A percentile compares a stretch with the other conserved stretches of the same genome.
Conservation (phyloP, 805 yeast species). For the Clavispora phyllophila region DNA sequence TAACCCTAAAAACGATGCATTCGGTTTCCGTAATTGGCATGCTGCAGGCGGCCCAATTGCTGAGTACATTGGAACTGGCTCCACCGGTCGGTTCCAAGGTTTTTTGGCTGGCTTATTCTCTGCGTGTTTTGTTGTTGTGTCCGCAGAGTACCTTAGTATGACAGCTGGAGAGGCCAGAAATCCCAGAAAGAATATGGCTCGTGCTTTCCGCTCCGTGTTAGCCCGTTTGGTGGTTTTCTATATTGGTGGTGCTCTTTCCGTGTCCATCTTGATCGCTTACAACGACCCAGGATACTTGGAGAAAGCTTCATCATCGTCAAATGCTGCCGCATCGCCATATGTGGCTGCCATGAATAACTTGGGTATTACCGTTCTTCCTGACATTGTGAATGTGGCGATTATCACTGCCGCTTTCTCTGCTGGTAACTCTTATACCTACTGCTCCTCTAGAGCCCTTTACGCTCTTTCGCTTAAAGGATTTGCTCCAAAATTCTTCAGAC, state of each 20-base stretch:
- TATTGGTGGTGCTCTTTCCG: conserved; percentile 40
- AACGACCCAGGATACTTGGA: conserved; percentile 15
- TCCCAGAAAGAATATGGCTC: conserved; percentile 37
- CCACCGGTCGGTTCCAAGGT: conserved; percentile 38
- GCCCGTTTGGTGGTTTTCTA: conserved; percentile 42
- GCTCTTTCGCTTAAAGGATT: conserved; percentile 16
- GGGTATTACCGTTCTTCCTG: conserved; percentile 15
- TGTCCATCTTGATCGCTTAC: conserved; percentile 29
- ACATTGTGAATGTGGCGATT: conserved; percentile 15
- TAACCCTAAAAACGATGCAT: conserved; percentile 59
- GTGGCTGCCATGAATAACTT: conserved; percentile 19
- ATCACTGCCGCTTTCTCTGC: conserved; percentile 18
- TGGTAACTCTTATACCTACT: conserved; percentile 18
- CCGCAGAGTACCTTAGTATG: conserved; percentile 42
- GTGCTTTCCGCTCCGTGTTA: conserved; percentile 39
- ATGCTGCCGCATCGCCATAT: conserved; percentile 18
- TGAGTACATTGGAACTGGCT: conserved; percentile 34
- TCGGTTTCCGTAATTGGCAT: conserved; percentile 45
- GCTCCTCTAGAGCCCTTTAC: conserved; percentile 17
- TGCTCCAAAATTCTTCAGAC: conserved; percentile 13
- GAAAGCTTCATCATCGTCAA: conserved; percentile 10
- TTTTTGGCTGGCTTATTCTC: conserved; percentile 35
- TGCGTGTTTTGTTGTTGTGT: conserved; percentile 37
- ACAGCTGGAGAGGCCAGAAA: conserved; percentile 40
- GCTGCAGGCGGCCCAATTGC: conserved; percentile 35